Conservation (phyloP, 805 yeast genomes). For the Saccharomycopsis lassenensis region DNA sequence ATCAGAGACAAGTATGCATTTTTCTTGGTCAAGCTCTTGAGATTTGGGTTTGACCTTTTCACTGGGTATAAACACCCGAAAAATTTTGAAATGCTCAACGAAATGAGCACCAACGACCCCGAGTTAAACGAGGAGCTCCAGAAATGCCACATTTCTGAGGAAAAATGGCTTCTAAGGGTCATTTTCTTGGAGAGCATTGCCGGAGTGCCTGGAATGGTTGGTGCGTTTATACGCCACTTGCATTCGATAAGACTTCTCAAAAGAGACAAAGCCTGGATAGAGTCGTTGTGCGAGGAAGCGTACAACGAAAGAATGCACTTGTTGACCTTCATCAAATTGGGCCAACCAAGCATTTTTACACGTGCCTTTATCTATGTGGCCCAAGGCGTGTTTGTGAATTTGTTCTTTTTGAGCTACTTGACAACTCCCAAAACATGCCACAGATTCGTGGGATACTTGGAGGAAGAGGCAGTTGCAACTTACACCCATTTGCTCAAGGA, state of each 20-base stretch:
- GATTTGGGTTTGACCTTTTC: conserved; percentile 45
- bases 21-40: conserved; percentile 32
- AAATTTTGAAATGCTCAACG: no score
- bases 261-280: conserved; percentile 67
- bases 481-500: conserved; percentile 52
- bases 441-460: conserved; percentile 66
- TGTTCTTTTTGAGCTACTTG: conserved; percentile 51
- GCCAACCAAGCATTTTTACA: conserved; percentile 51
- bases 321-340: conserved; percentile 53
- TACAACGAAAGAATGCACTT: conserved; percentile 73
- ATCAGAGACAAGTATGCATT: conserved; percentile 44
- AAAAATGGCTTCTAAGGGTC: conserved; percentile 51
- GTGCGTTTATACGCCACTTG: conserved; percentile 60
- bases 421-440: conserved; percentile 56
- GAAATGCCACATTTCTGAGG: conserved; percentile 44
- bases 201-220: conserved; percentile 75
- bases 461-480: conserved; percentile 66
- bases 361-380: conserved; percentile 44
- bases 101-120: conserved; percentile 21
- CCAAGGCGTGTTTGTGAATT: conserved; percentile 61
- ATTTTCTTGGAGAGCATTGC: conserved; percentile 64
- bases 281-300: conserved; percentile 63
- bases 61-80: conserved; percentile 57
- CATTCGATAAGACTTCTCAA: conserved; percentile 49
- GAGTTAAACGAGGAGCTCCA: conserved; percentile 25